These are phyloP conservation scores for Cordyceps cateniannulata DNA, from an alignment of 2,329 filamentous ascomycete species.

Conservation along the genomic window DNA sequence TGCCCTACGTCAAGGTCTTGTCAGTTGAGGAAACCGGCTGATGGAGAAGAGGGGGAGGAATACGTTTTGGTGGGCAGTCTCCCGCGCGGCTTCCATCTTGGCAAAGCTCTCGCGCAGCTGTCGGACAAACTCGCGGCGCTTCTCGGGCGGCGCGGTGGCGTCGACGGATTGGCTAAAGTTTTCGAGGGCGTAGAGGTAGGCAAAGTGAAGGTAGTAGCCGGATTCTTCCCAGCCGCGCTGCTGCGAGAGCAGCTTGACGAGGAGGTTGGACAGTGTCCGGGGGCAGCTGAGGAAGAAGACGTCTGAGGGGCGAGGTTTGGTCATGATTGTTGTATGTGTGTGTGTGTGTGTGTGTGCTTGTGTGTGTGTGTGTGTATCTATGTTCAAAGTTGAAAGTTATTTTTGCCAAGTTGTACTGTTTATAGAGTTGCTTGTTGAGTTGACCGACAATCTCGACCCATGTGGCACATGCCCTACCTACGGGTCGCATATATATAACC, in stretches of 20 bases:
- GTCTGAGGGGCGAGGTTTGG: slow-evolving; percentile 4
- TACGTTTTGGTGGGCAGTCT: slow-evolving; percentile 5
- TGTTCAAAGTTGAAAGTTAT: background rate
- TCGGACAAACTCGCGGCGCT: background rate
- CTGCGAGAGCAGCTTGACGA: slow-evolving; percentile 12
- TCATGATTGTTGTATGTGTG: background rate
- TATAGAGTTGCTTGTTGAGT: no score
- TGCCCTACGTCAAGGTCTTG: background rate
- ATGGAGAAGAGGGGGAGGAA: background rate
- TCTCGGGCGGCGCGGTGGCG: background rate
- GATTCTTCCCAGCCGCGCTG: slow-evolving; percentile 9
- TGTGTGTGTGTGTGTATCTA: background rate
- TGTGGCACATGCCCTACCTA: background rate
- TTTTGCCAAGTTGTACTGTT: no score
- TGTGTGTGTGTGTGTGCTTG: background rate
- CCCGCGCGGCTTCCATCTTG: background rate
- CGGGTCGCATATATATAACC: background rate
- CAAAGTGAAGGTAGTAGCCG: slow-evolving; percentile 7
- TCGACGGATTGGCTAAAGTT: background rate
- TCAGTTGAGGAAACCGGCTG: no score
- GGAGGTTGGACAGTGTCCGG: slow-evolving; percentile 11
- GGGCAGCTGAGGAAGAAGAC: slow-evolving; percentile 12
- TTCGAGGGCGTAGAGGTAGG: background rate
- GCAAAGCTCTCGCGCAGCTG: slow-evolving; percentile 1
- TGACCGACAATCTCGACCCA: background rate